Evolutionary conservation across 768 basidiomycete species (phyloP).

Genomic region (Collybiopsis luxurians): DNA sequence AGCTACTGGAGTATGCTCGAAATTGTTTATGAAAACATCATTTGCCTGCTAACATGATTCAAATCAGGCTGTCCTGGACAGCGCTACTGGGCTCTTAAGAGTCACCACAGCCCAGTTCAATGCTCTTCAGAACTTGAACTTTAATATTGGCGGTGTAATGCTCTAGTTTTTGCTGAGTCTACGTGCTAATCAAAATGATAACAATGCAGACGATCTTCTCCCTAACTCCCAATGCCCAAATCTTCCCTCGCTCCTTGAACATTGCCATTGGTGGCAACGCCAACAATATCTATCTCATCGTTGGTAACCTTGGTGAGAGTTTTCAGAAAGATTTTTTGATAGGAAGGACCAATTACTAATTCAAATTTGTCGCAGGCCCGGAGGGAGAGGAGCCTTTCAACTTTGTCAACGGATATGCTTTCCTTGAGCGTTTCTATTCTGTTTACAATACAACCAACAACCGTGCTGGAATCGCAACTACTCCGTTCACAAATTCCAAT

Average conservation of each 20-base stretch:
- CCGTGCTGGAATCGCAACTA: conserved; percentile 57
- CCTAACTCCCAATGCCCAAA: conserved; percentile 40
- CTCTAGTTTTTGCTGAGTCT: neutral
- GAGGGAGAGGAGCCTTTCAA: conserved; percentile 44
- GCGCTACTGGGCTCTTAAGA: conserved; percentile 45
- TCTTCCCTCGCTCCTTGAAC: conserved; percentile 35
- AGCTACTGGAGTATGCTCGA: conserved; percentile 34
- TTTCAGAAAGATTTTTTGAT: too few species aligned
- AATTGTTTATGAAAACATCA: neutral
- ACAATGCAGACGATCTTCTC: conserved; percentile 25
- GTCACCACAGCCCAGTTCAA: conserved; percentile 50
- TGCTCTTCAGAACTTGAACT: conserved; percentile 53
- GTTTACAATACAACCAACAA: conserved; percentile 59
- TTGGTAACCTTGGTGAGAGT: conserved; percentile 34
- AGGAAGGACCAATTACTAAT: neutral
- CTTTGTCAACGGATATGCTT: conserved; percentile 53
- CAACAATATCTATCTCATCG: conserved; percentile 31
- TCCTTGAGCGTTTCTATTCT: conserved; percentile 64
- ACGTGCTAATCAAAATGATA: too few species aligned
- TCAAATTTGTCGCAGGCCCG: neutral
- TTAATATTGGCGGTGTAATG: conserved; percentile 46
- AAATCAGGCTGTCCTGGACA: conserved; percentile 33
- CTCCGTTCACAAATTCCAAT: conserved; percentile 45
- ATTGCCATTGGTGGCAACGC: conserved; percentile 28
- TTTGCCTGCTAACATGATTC: neutral